A percentile compares a stretch with the other conserved stretches of the same genome.
Conservation (phyloP, 1,284 basidiomycete species). For the Stygiomarasmius scandens region DNA sequence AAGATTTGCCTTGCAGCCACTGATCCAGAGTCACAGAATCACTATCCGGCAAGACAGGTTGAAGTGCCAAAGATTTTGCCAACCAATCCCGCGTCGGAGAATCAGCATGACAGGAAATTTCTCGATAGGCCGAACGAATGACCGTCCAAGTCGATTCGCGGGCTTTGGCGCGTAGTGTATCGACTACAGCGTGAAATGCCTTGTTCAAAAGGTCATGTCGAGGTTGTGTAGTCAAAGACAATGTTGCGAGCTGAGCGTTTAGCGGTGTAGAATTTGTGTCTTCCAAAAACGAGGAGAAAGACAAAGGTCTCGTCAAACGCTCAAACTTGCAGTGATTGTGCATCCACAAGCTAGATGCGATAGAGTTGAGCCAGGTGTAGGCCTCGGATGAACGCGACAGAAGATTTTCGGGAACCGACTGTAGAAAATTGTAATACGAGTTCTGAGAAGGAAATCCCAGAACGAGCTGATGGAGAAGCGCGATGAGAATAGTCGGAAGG, state of each 20-base stretch:
- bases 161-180: slow-evolving; percentile 49
- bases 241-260: background rate
- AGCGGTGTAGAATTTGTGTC: background rate
- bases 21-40: slow-evolving; percentile 36
- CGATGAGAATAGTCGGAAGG: slow-evolving; percentile 41
- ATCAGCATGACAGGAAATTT: slow-evolving; percentile 48
- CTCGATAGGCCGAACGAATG: slow-evolving; percentile 66
- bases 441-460: slow-evolving; percentile 62
- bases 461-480: slow-evolving; percentile 58
- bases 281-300: slow-evolving; percentile 20
- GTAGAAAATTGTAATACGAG: slow-evolving; percentile 50
- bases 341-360: slow-evolving; percentile 50
- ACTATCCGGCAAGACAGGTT: slow-evolving; percentile 16
- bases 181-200: slow-evolving; percentile 48
- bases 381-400: slow-evolving; percentile 37
- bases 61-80: slow-evolving; percentile 45
- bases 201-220: slow-evolving; percentile 35
- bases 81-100: slow-evolving; percentile 55
- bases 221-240: background rate
- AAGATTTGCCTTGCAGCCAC: slow-evolving; percentile 52
- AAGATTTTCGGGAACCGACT: slow-evolving; percentile 40
- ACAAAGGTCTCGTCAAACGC: slow-evolving; percentile 37
- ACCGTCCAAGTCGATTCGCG: slow-evolving; percentile 59
- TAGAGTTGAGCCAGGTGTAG: slow-evolving; percentile 47
- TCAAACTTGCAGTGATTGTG: slow-evolving; percentile 57